These are phyloP conservation scores for Metschnikowia lunata DNA, from an alignment of 805 yeast genomes.

Conservation along the genomic window DNA sequence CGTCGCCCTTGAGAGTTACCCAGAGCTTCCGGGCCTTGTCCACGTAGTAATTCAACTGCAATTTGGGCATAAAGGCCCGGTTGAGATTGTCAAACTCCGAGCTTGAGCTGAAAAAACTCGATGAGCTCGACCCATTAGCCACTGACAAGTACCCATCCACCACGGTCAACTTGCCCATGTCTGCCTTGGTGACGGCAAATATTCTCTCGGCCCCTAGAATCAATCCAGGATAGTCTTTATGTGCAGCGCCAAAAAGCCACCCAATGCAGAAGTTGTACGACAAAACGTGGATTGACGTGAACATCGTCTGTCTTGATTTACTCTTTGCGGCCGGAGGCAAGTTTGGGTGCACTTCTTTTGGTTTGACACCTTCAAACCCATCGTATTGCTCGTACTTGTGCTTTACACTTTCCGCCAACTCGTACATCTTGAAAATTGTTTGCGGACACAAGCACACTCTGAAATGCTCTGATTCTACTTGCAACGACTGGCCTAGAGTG, in stretches of 20 bases:
- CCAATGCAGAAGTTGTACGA: constrained; percentile 71
- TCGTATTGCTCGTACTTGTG: constrained; percentile 2
- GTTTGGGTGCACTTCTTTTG: background rate
- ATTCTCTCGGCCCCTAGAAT: constrained; percentile 73
- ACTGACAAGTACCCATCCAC: constrained; percentile 67
- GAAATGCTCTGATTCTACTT: constrained; percentile 54
- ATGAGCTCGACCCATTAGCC: constrained; percentile 56
- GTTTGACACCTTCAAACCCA: background rate
- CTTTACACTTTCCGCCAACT: constrained; percentile 24
- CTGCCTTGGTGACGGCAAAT: constrained; percentile 58
- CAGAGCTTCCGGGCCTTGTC: constrained; percentile 36
- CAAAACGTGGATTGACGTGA: constrained; percentile 47
- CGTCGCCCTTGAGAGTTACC: constrained; percentile 60
- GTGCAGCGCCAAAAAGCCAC: constrained; percentile 59
- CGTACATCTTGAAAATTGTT: constrained; percentile 38
- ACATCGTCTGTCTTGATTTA: constrained; percentile 4
- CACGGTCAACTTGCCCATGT: constrained; percentile 63
- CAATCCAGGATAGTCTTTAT: constrained; percentile 59
- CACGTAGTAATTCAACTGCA: constrained; percentile 52
- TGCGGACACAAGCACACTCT: constrained; percentile 56
- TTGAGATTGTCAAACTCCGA: constrained; percentile 48
- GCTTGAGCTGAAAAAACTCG: constrained; percentile 44
- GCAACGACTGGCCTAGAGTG: constrained; percentile 40
- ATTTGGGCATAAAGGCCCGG: constrained; percentile 63
- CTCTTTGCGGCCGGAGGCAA: background rate